Evolutionary conservation across 768 basidiomycete species (phyloP).

Genomic region (Cubamyces sp.): DNA sequence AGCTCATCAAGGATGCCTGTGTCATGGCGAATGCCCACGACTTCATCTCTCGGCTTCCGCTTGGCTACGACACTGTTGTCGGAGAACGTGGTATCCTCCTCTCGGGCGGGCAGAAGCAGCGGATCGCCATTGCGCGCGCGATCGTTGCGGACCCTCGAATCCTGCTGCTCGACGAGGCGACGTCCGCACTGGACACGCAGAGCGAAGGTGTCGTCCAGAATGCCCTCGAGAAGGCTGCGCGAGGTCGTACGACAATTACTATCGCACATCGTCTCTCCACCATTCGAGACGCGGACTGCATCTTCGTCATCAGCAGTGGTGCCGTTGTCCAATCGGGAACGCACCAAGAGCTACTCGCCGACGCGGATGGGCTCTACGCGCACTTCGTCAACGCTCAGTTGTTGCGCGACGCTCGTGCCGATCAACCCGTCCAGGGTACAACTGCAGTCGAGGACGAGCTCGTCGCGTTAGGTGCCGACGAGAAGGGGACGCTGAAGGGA

Average conservation of each 20-base stretch:
- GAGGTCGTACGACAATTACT: slow-evolving; percentile 78
- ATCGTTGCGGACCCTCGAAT: slow-evolving; percentile 89
- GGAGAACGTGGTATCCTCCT: slow-evolving; percentile 88
- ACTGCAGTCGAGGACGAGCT: slow-evolving; percentile 18
- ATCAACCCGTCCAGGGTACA: slow-evolving; percentile 34
- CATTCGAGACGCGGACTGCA: slow-evolving; percentile 82
- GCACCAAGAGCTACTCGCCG: slow-evolving; percentile 66
- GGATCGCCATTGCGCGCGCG: slow-evolving; percentile 87
- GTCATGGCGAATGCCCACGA: slow-evolving; percentile 89
- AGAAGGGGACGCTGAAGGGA: slow-evolving; percentile 36
- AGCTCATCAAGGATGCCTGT: slow-evolving; percentile 81
- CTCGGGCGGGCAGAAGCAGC: slow-evolving; percentile 88
- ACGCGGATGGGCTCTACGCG: slow-evolving; percentile 70
- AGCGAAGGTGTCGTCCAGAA: slow-evolving; percentile 87
- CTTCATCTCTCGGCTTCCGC: slow-evolving; percentile 79
- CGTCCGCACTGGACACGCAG: slow-evolving; percentile 85
- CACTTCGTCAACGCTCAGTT: slow-evolving; percentile 79
- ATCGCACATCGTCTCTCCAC: slow-evolving; percentile 83
- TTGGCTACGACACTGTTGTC: slow-evolving; percentile 86
- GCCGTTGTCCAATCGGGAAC: slow-evolving; percentile 80
- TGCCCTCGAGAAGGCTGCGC: slow-evolving; percentile 84
- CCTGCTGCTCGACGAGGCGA: slow-evolving; percentile 86
- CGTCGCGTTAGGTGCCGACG: slow-evolving; percentile 27
- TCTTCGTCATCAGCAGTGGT: slow-evolving; percentile 91
- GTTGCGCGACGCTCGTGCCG: slow-evolving; percentile 59